Base-by-base conservation (phyloP, 2,329 filamentous ascomycete genomes). In the Claviceps purpurea region DNA sequence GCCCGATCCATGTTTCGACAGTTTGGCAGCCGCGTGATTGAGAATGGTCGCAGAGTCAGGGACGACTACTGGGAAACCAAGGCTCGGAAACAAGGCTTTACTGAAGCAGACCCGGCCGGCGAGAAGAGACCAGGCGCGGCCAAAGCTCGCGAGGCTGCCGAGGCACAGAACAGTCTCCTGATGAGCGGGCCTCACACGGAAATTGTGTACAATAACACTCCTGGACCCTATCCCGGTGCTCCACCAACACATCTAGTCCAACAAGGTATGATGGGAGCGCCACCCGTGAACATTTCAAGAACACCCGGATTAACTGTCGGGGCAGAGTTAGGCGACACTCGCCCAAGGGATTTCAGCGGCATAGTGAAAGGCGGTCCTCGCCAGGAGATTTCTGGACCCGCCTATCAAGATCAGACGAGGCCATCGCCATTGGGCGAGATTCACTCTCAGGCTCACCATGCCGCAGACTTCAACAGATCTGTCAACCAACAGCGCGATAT, bases 31-130 rank as follows among this genome's bases (percentile, higher is more conserved):
- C 81, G 93, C 56, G 85, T 98, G 50, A 93, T 98, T 57, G 82
- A 87, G 39, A 87, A 90, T 62, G 93, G 93, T 38, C 80, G 91
- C 56, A 78, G 93, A 53, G 93, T 98, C 43, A 84, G 93, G 49
- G 93, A 98, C 69, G 93, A 98, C 66, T 98, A 98, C 69, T 98
- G 93, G 93, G 93, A 97, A 68, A 87, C 85, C 63, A 97, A 97
- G 70, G 93, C 93, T 7, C 79, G 87, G 47, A 98, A 97, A 70
- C 93, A 98, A 69, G 93, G 93, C 11, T 98, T 98, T 65, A 98
- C 93, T 1, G 93, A 98, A 66, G 89, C 94, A 56, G 93, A 98
- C 67, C 77, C 90, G 49, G 93, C 93, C 4, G 93, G 93, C 42
- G 93, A 98, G 70, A 97, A 98, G 74, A 79, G 93, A 57, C 93